phyloP scores from a whole-genome alignment of 768 basidiomycete genomes.

The Sporobolomyces phaffii region DNA sequence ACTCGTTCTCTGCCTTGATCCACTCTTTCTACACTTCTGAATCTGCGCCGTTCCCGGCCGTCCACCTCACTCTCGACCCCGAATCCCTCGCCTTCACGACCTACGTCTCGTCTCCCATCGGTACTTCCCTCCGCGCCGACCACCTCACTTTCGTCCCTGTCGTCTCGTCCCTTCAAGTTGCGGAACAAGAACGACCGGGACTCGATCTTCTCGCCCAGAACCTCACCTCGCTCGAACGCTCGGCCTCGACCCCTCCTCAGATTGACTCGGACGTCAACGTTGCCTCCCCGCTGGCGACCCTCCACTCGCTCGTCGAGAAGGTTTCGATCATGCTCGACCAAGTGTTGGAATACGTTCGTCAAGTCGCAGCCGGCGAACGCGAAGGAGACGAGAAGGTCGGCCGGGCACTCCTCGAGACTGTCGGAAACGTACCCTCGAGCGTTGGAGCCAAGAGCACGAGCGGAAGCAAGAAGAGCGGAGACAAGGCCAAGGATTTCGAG shows the following conservation, averaged over 20 bases:
- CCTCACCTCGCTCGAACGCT: conserved; percentile 16
- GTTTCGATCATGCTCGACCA: conserved; percentile 76
- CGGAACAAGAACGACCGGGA: conserved; percentile 75
- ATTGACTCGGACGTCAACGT: conserved; percentile 45
- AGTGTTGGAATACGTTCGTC: conserved; percentile 74
- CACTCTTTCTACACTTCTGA: conserved; percentile 97
- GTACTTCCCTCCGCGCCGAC: conserved; percentile 81
- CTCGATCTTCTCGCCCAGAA: conserved; percentile 53
- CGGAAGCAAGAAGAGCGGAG: conserved; percentile 48
- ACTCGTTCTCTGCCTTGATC: conserved; percentile 91
- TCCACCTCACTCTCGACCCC: conserved; percentile 86
- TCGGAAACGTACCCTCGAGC: conserved; percentile 56
- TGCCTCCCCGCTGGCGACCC: conserved; percentile 64
- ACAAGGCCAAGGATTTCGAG: conserved; percentile 52
- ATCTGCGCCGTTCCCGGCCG: conserved; percentile 75
- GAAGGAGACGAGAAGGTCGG: conserved; percentile 79
- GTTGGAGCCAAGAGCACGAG: neutral
- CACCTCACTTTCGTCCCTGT: conserved; percentile 92
- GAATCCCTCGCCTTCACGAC: conserved; percentile 76
- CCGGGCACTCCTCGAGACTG: conserved; percentile 81
- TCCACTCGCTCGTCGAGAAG: conserved; percentile 64
- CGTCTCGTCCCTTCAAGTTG: conserved; percentile 75
- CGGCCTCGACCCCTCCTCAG: neutral
- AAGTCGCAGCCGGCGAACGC: conserved; percentile 68
- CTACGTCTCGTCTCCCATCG: conserved; percentile 76